These are phyloP conservation scores for Funneliformis mosseae DNA, from an alignment of 192 early-diverging fungal species.

Conservation along the genomic window DNA sequence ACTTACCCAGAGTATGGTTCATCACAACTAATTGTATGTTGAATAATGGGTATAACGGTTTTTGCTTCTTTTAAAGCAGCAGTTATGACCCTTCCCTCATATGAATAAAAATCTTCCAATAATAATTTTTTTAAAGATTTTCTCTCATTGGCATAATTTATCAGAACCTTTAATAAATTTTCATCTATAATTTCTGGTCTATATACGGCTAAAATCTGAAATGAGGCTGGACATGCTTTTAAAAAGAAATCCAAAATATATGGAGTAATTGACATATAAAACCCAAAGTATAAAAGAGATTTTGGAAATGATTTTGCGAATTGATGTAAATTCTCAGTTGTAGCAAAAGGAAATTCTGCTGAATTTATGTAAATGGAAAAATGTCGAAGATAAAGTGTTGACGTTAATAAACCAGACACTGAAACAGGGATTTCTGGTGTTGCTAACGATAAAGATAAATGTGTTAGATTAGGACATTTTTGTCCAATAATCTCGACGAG, in stretches of 20 bases:
- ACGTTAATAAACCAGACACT: neutral
- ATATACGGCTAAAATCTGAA: neutral
- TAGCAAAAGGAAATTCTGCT: neutral
- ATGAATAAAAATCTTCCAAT: neutral
- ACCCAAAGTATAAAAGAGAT: conserved; percentile 1
- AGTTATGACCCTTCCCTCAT: neutral
- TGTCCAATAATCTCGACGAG: neutral
- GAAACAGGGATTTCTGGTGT: conserved; percentile 6
- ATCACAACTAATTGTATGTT: neutral
- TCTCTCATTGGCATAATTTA: neutral
- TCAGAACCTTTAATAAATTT: neutral
- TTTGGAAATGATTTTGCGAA: neutral
- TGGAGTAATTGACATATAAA: neutral
- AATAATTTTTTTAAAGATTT: neutral
- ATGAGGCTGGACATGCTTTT: conserved; percentile 6
- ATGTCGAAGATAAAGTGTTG: neutral
- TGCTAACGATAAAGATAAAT: conserved; percentile 19
- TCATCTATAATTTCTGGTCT: neutral
- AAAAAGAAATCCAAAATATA: neutral
- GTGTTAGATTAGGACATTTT: conserved; percentile 2
- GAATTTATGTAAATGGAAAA: neutral
- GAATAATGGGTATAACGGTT: neutral
- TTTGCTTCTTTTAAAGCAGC: neutral
- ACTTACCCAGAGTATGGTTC: neutral
- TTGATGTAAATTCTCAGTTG: neutral